A percentile compares a stretch with the other conserved stretches of the same genome.
These are phyloP conservation scores for Nannochloropsis gaditana DNA, from an alignment of 108 stramenopile genomes.

Conservation along the genomic window DNA sequence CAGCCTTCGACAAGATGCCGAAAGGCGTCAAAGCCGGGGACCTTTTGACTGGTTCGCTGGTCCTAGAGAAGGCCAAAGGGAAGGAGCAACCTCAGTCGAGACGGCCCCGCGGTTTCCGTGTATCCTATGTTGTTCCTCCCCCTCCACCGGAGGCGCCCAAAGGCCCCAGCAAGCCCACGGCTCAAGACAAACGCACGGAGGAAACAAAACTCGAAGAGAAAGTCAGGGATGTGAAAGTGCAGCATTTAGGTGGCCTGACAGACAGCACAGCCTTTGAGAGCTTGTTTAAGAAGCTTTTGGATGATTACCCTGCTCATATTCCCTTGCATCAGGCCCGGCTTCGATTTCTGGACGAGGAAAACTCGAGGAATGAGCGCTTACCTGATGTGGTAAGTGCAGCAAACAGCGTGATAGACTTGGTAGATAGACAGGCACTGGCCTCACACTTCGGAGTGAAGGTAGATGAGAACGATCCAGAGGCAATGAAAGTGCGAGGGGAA, in stretches of 20 bases:
- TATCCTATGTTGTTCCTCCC: constrained; percentile 25
- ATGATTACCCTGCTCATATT: constrained; percentile 18
- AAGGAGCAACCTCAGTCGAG: constrained; percentile 20
- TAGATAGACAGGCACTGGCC: constrained; percentile 25
- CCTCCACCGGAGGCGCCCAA: constrained; percentile 18
- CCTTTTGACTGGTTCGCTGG: constrained; percentile 24
- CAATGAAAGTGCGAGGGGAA: constrained; percentile 18
- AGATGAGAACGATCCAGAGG: constrained; percentile 22
- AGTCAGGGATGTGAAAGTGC: constrained; percentile 4
- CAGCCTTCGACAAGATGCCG: constrained; percentile 35
- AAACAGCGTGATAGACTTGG: constrained; percentile 14
- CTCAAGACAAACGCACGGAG: background rate
- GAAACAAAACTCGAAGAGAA: background rate
- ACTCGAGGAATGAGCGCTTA: background rate
- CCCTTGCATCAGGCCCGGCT: constrained; percentile 36
- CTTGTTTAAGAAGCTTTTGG: background rate
- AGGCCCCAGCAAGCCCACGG: background rate
- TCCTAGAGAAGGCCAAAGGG: background rate
- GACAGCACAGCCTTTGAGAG: background rate
- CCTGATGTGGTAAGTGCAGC: constrained; percentile 25
- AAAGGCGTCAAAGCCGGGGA: constrained; percentile 39
- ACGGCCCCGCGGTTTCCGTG: constrained; percentile 27
- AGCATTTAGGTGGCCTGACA: background rate
- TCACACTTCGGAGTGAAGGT: constrained; percentile 27
- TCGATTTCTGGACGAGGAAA: constrained; percentile 31